Evolutionary conservation across 345 rosid species (phyloP).

Genomic region (Salix caprea): DNA sequence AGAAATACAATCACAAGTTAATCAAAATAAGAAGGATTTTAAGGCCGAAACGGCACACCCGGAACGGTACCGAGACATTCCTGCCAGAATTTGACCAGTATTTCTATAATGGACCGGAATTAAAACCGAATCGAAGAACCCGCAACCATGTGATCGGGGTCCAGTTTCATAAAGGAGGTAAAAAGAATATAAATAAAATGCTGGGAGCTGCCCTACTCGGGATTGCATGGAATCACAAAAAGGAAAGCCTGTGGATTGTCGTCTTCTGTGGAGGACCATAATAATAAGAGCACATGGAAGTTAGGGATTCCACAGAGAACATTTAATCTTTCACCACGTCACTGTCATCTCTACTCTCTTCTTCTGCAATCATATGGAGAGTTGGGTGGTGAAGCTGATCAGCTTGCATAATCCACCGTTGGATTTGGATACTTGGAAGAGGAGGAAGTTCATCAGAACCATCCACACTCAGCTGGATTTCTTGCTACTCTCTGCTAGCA

Average conservation of each 20-base stretch:
- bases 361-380: not conserved
- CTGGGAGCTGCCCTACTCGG: not conserved
- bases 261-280: not conserved
- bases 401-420: not conserved
- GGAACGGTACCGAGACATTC: too few relatives aligned
- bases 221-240: not conserved
- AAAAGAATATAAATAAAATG: not conserved
- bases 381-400: not conserved
- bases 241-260: not conserved
- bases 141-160: not conserved
- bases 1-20: too few relatives aligned
- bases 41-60: too few relatives aligned
- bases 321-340: not conserved
- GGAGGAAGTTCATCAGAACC: not conserved
- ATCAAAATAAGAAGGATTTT: too few relatives aligned
- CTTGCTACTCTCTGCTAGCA: not conserved
- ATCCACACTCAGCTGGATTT: not conserved
- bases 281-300: not conserved
- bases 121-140: too few relatives aligned
- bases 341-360: not conserved
- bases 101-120: too few relatives aligned
- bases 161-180: not conserved
- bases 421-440: not conserved
- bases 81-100: accelerated
- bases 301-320: not conserved